These are phyloP conservation scores for Pythium periplocum DNA, from an alignment of 352 stramenopile genomes.

Conservation along the genomic window DNA sequence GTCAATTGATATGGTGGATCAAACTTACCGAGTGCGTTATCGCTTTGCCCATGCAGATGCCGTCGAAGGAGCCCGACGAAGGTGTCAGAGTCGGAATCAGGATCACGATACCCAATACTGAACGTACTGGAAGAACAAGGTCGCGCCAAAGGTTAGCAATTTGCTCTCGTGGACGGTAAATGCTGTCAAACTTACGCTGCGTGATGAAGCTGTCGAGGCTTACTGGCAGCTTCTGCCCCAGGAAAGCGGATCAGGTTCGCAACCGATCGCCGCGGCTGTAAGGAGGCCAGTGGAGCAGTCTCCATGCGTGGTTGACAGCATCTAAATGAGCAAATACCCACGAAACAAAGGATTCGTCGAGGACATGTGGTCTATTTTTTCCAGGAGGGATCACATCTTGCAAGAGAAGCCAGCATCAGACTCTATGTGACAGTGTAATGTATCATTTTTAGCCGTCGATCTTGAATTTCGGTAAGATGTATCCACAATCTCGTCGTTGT, in stretches of 20 bases:
- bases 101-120: conserved; percentile 11
- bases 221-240: conserved; percentile 14
- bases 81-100: conserved; percentile 7
- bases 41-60: conserved; percentile 11
- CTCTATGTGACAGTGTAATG: too few relatives aligned
- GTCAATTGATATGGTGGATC: too few relatives aligned
- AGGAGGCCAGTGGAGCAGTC: too few relatives aligned
- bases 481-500: conserved; percentile 60
- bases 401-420: too few relatives aligned
- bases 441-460: too few relatives aligned
- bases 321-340: too few relatives aligned
- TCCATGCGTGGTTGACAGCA: background rate
- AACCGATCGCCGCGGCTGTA: too few relatives aligned
- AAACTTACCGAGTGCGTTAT: background rate
- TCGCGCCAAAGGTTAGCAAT: too few relatives aligned
- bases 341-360: too few relatives aligned
- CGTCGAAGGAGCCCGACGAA: conserved; percentile 9
- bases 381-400: too few relatives aligned
- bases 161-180: too few relatives aligned
- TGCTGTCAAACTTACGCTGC: conserved; percentile 9
- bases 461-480: conserved; percentile 11
- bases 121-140: conserved; percentile 10
- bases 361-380: too few relatives aligned
- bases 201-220: conserved; percentile 21
- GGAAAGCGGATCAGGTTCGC: background rate